Conservation (phyloP, 176 grass and related monocot genomes). For the Triticum dicoccoides region DNA sequence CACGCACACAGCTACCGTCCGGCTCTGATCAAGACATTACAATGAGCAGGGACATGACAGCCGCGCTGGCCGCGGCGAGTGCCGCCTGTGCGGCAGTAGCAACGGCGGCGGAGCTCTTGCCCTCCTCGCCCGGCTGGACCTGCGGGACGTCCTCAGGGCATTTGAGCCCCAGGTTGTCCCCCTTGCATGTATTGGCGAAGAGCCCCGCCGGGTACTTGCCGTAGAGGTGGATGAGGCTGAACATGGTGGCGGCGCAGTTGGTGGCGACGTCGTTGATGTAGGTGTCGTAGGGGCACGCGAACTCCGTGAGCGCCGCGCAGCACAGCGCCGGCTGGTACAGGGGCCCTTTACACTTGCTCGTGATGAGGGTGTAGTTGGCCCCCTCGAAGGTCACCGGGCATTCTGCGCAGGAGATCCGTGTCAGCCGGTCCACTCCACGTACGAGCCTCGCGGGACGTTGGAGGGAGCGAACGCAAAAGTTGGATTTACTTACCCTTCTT, state of each 20-base stretch:
- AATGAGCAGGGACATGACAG: background rate
- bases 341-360: constrained; percentile 71
- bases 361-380: constrained; percentile 70
- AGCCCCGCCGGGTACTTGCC: constrained; percentile 79
- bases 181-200: constrained; percentile 64
- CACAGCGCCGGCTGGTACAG: constrained; percentile 45
- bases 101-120: background rate
- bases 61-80: background rate
- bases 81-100: background rate
- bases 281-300: constrained; percentile 54
- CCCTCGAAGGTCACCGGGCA: constrained; percentile 71
- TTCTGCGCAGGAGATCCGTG: constrained; percentile 23
- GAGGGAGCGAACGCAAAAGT: background rate
- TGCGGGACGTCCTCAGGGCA: constrained; percentile 48
- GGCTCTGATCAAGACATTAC: constrained; percentile 8
- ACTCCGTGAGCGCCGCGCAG: constrained; percentile 57
- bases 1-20: background rate
- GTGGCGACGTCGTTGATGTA: constrained; percentile 59
- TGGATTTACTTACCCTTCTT: constrained; percentile 27
- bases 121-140: constrained; percentile 19
- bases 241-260: constrained; percentile 69
- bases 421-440: background rate
- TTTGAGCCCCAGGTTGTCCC: constrained; percentile 39
- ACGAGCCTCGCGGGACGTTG: background rate
- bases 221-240: constrained; percentile 74